Percentiles rank a stretch among this genome's conserved stretches.
phyloP scores from a whole-genome alignment of 2,329 filamentous ascomycete genomes.

The Penicillium hesseltinei region DNA sequence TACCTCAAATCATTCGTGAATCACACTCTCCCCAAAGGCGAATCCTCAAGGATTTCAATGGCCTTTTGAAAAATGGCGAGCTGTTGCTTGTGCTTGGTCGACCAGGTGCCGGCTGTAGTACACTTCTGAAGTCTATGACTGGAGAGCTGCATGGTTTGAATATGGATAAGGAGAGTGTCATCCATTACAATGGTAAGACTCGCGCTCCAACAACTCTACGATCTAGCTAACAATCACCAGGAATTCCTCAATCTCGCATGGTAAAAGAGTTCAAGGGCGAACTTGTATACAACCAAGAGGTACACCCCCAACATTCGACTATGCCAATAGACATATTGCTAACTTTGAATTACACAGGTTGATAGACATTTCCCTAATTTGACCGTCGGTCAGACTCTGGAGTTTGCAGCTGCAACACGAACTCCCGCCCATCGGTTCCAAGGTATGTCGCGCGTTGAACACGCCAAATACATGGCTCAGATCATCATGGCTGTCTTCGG shows the following conservation, averaged over 20 bases:
- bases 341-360: slow-evolving; percentile 57
- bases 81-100: slow-evolving; percentile 52
- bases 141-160: slow-evolving; percentile 77
- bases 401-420: slow-evolving; percentile 70
- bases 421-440: slow-evolving; percentile 38
- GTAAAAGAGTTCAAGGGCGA: slow-evolving; percentile 40
- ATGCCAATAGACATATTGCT: not conserved
- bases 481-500: slow-evolving; percentile 46
- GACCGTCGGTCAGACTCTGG: slow-evolving; percentile 71
- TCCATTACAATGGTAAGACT: slow-evolving; percentile 71
- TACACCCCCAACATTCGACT: slow-evolving; percentile 2
- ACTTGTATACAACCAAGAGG: slow-evolving; percentile 48
- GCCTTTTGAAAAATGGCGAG: slow-evolving; percentile 54
- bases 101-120: slow-evolving; percentile 61
- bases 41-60: slow-evolving; percentile 61
- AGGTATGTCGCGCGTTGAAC: slow-evolving; percentile 34
- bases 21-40: slow-evolving; percentile 30
- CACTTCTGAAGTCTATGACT: slow-evolving; percentile 76
- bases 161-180: slow-evolving; percentile 64
- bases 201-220: not conserved
- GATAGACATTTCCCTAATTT: slow-evolving; percentile 68
- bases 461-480: slow-evolving; percentile 41
- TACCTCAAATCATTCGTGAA: slow-evolving; percentile 17
- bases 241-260: slow-evolving; percentile 28
- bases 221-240: slow-evolving; percentile 4